Evolutionary conservation across 2,329 filamentous ascomycete species (phyloP).

Genomic region (Colletotrichum filicis): DNA sequence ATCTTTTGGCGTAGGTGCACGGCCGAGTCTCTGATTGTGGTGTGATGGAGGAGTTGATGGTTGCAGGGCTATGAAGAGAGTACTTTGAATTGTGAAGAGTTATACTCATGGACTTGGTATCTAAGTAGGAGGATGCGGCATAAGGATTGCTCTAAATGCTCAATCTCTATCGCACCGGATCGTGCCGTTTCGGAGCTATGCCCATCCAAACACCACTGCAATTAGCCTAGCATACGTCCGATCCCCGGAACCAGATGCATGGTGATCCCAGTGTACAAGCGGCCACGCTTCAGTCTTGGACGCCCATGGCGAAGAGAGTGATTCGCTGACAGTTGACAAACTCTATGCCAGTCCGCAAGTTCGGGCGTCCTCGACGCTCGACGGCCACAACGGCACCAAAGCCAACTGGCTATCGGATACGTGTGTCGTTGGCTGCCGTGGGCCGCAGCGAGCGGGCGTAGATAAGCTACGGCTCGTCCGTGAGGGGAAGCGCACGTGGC

Average conservation of each 20-base stretch:
- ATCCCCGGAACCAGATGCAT: slow-evolving; percentile 31
- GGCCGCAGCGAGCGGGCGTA: not conserved
- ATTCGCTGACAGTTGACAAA: not conserved
- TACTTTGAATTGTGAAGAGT: not conserved
- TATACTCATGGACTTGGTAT: not conserved
- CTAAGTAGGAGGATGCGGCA: not conserved
- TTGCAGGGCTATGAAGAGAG: not conserved
- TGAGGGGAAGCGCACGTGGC: slow-evolving; percentile 13
- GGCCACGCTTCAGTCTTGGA: not conserved
- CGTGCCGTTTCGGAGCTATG: slow-evolving; percentile 8
- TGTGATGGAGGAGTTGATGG: not conserved
- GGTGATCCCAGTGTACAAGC: slow-evolving; percentile 8
- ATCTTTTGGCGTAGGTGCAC: not conserved
- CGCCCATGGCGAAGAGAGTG: not conserved
- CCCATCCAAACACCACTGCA: not conserved
- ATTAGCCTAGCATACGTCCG: slow-evolving; percentile 10
- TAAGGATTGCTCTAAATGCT: not conserved
- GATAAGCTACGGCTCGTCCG: slow-evolving; percentile 15
- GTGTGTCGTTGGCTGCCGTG: not conserved
- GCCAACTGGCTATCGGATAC: slow-evolving; percentile 4
- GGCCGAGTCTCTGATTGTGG: not conserved
- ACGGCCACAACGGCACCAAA: not conserved
- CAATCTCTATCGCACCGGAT: not conserved
- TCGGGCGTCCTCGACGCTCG: not conserved
- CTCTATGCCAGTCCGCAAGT: not conserved